phyloP scores from a whole-genome alignment of 225 moss, liverwort and hornwort species.

The Marchantia paleacea region DNA sequence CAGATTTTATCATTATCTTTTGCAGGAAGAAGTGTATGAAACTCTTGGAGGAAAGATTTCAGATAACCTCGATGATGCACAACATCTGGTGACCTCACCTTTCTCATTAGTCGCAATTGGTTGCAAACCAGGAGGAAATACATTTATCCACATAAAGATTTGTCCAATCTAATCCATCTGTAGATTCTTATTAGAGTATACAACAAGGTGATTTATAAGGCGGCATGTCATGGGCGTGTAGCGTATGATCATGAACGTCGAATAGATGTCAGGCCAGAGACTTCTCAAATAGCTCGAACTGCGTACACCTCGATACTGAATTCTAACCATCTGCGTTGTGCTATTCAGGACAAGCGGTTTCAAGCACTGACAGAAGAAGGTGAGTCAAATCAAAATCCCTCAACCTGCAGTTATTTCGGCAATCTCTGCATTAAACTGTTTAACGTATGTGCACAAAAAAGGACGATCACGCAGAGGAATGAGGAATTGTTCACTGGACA shows the following conservation, averaged over 20 bases:
- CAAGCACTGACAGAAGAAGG: slow-evolving; percentile 35
- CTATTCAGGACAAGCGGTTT: slow-evolving; percentile 38
- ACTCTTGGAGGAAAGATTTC: slow-evolving; percentile 47
- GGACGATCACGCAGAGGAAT: neutral
- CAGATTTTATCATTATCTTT: neutral
- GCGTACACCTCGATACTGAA: neutral
- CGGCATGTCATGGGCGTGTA: no score
- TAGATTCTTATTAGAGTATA: no score
- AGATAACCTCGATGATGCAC: slow-evolving; percentile 42
- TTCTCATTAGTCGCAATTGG: neutral
- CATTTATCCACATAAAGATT: no score
- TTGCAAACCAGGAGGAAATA: no score
- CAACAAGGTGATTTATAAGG: no score
- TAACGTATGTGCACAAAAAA: neutral
- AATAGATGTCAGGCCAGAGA: neutral
- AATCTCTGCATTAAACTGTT: neutral
- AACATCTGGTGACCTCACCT: slow-evolving; percentile 21
- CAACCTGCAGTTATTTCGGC: neutral
- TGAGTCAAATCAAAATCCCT: slow-evolving; percentile 2
- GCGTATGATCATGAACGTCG: neutral
- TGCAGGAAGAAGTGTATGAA: slow-evolving; percentile 49
- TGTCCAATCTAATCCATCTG: no score
- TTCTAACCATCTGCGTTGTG: neutral
- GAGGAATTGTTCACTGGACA: no score
- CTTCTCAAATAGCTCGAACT: neutral